phyloP scores from a whole-genome alignment of 2,329 filamentous ascomycete genomes.

The Nothophoma quercina region DNA sequence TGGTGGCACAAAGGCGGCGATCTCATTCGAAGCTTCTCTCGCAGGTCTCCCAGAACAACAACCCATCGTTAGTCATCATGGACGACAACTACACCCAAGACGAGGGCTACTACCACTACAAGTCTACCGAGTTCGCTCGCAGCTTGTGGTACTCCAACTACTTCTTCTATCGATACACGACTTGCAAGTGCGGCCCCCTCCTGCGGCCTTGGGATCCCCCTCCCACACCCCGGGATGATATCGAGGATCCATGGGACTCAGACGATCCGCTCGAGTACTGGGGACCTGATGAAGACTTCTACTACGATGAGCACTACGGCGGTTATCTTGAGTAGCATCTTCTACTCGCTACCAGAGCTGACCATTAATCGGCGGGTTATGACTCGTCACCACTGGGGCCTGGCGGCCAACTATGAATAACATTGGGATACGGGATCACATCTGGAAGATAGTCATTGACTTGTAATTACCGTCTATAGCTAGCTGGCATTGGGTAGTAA shows the following conservation, averaged over 20 bases:
- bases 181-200: background rate
- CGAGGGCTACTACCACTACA: background rate
- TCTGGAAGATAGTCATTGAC: slow-evolving; percentile 7
- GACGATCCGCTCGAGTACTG: background rate
- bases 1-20: slow-evolving; percentile 35
- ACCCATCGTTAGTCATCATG: background rate
- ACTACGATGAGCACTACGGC: background rate
- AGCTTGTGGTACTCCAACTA: background rate
- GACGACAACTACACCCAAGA: background rate
- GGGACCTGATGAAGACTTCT: slow-evolving; percentile 2
- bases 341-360: background rate
- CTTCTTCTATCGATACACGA: background rate
- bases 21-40: slow-evolving; percentile 26
- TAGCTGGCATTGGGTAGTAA: slow-evolving; percentile 15
- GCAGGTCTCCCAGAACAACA: background rate
- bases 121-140: background rate
- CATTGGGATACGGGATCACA: background rate
- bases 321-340: background rate
- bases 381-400: background rate
- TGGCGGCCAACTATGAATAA: slow-evolving; percentile 1
- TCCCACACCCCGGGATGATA: background rate
- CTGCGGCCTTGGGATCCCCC: background rate
- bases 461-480: slow-evolving; percentile 14
- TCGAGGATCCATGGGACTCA: background rate
- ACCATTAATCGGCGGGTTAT: slow-evolving; percentile 8